These are phyloP conservation scores for Leptodontidium sp. DNA, from an alignment of 2,329 filamentous ascomycete species.

Conservation along the genomic window DNA sequence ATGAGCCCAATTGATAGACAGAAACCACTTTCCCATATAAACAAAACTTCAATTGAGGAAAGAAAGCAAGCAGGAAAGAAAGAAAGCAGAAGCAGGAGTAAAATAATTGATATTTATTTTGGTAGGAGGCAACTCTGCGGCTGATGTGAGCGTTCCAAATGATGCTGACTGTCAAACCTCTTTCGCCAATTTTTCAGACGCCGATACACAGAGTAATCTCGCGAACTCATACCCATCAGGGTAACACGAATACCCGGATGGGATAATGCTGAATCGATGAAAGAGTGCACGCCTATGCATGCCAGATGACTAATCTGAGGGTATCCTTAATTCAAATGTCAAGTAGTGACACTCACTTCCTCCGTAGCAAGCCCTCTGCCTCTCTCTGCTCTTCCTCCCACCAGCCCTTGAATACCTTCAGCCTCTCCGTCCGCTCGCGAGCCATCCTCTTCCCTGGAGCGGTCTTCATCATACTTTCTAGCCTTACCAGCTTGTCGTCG, in stretches of 20 bases:
- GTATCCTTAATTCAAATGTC: slow-evolving; percentile 26
- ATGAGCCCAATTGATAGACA: not conserved
- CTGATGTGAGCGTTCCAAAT: slow-evolving; percentile 19
- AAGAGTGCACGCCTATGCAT: not conserved
- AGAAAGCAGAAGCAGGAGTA: not conserved
- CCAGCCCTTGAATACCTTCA: slow-evolving; percentile 63
- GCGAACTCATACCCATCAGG: slow-evolving; percentile 18
- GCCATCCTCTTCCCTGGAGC: slow-evolving; percentile 62
- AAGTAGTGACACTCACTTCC: slow-evolving; percentile 29
- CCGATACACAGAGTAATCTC: not conserved
- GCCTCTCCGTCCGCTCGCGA: slow-evolving; percentile 59
- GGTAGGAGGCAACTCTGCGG: not conserved
- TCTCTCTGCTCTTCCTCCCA: slow-evolving; percentile 60
- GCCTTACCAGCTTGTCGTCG: slow-evolving; percentile 75
- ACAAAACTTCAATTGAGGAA: not conserved
- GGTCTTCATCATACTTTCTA: slow-evolving; percentile 72
- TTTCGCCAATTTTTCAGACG: not conserved
- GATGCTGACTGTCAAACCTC: not conserved
- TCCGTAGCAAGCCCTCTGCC: slow-evolving; percentile 41
- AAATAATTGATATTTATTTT: not conserved
- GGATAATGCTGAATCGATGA: not conserved
- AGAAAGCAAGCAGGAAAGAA: no score
- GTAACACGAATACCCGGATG: slow-evolving; percentile 23
- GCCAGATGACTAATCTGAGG: slow-evolving; percentile 27
- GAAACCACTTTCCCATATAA: not conserved